phyloP scores from a whole-genome alignment of 805 yeast species.

The Candida ipomoeae region DNA sequence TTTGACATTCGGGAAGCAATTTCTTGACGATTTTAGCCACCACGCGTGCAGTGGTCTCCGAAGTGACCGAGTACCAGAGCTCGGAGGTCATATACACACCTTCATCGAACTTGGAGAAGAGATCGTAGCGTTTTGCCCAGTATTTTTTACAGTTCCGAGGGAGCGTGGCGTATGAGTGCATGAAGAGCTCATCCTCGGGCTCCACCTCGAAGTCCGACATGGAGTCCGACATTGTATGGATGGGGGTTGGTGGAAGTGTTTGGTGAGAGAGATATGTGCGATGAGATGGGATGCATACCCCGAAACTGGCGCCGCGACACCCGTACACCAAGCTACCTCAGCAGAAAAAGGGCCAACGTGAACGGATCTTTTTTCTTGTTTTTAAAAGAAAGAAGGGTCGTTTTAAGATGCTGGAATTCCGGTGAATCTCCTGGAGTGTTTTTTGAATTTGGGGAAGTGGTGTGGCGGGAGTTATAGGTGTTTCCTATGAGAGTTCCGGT shows the following conservation, averaged over 20 bases:
- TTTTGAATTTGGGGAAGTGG: no score
- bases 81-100: constrained; percentile 69
- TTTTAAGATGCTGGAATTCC: not conserved
- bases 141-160: constrained; percentile 45
- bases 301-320: not conserved
- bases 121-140: constrained; percentile 57
- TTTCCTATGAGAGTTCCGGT: no score
- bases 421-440: not conserved
- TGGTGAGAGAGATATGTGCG: not conserved
- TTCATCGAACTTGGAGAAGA: constrained; percentile 62
- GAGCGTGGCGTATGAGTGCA: constrained; percentile 36
- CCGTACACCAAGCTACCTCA: not conserved
- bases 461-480: no score
- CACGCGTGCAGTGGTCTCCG: constrained; percentile 66
- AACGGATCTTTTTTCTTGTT: not conserved
- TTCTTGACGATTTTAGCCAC: constrained; percentile 50
- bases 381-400: not conserved
- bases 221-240: no score
- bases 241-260: no score
- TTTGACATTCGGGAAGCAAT: constrained; percentile 46
- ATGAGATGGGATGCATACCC: not conserved
- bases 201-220: constrained; percentile 12
- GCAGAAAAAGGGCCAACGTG: not conserved
- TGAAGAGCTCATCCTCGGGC: constrained; percentile 27
- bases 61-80: constrained; percentile 86